Evolutionary conservation across 257 asterid species (phyloP).

Genomic region (Galeopsis tetrahit): DNA sequence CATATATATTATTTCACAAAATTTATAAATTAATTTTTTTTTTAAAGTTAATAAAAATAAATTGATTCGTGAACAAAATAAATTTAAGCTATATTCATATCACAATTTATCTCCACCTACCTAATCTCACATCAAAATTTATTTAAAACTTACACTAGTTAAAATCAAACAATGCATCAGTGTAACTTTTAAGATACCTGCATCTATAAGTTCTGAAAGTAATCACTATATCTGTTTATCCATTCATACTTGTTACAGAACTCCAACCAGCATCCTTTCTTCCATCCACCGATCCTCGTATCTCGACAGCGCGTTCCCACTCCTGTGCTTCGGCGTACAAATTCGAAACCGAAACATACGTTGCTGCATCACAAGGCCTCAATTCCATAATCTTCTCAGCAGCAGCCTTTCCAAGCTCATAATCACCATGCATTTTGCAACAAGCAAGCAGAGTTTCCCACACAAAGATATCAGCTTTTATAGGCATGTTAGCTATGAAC

Average conservation of each 20-base stretch:
- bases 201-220: too few species aligned
- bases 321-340: conserved; percentile 75
- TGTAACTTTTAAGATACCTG: too few species aligned
- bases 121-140: too few species aligned
- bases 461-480: conserved; percentile 51
- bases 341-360: conserved; percentile 63
- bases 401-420: conserved; percentile 61
- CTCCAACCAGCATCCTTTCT: conserved; percentile 76
- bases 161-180: too few species aligned
- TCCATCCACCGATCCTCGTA: conserved; percentile 57
- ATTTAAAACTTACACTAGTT: too few species aligned
- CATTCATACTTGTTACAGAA: conserved; percentile 28
- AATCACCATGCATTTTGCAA: conserved; percentile 65
- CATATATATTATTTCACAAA: too few species aligned
- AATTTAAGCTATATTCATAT: too few species aligned
- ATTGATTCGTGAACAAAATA: too few species aligned
- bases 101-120: too few species aligned
- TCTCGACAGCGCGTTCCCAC: conserved; percentile 65
- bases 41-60: too few species aligned
- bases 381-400: conserved; percentile 63
- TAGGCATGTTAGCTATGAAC: conserved; percentile 64
- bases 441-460: conserved; percentile 86
- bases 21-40: too few species aligned
- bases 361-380: conserved; percentile 62
- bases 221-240: too few species aligned